Evolutionary conservation across 768 basidiomycete species (phyloP).

Genomic region (Leccinum barrowsii): DNA sequence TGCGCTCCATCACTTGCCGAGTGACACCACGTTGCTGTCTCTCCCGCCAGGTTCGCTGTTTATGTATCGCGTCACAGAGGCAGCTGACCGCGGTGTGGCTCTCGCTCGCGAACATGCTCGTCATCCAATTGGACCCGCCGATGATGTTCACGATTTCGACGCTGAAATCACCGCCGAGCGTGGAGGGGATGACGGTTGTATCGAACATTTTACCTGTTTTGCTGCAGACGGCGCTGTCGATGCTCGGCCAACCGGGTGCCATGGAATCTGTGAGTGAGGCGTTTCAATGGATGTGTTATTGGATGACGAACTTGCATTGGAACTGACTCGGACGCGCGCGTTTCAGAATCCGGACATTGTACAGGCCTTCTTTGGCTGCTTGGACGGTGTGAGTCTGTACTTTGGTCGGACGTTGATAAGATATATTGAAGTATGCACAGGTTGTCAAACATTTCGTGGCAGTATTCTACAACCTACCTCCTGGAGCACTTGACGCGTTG

Average conservation of each 20-base stretch:
- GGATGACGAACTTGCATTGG: neutral
- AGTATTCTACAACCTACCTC: constrained; percentile 60
- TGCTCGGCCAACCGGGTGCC: constrained; percentile 53
- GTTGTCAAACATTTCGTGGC: constrained; percentile 57
- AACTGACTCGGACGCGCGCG: constrained; percentile 8
- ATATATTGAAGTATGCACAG: constrained; percentile 17
- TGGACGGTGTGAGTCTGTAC: constrained; percentile 58
- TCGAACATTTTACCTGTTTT: constrained; percentile 52
- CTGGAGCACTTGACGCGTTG: constrained; percentile 60
- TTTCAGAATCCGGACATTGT: constrained; percentile 86
- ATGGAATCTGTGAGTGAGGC: constrained; percentile 63
- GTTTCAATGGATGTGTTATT: neutral
- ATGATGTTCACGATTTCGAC: constrained; percentile 35
- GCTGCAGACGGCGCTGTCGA: constrained; percentile 52
- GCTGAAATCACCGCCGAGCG: constrained; percentile 49
- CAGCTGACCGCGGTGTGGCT: constrained; percentile 84
- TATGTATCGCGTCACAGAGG: constrained; percentile 67
- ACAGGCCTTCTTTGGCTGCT: constrained; percentile 81
- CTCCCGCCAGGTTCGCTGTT: constrained; percentile 81
- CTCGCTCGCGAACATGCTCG: constrained; percentile 72
- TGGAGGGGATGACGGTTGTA: constrained; percentile 57
- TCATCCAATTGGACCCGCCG: constrained; percentile 80
- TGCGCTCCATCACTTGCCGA: constrained; percentile 81
- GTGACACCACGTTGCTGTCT: constrained; percentile 78
- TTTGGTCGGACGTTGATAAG: neutral